Conservation (phyloP, 163 green algal genomes). For the Chloroidium sp. region DNA sequence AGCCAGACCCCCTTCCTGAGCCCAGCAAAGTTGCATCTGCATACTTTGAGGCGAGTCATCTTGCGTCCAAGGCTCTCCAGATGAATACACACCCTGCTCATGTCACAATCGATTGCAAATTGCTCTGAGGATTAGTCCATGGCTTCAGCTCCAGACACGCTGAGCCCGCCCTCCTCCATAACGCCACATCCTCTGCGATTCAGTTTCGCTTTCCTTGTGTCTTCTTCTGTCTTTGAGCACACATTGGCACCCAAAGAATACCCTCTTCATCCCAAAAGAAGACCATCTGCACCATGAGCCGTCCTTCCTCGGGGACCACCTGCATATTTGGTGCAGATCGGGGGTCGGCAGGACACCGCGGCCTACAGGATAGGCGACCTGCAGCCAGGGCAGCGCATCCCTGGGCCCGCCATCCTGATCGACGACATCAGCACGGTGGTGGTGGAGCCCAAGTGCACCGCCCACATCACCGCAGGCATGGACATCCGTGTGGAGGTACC, state of each 20-base stretch:
- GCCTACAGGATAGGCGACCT: conserved; percentile 59
- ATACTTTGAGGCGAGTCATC: conserved; percentile 58
- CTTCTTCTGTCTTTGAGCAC: too few species aligned
- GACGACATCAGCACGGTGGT: conserved; percentile 80
- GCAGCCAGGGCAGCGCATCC: conserved; percentile 39
- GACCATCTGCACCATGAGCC: too few species aligned
- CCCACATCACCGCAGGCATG: conserved; percentile 50
- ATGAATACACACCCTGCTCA: too few species aligned
- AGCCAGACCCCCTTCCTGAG: conserved; percentile 26
- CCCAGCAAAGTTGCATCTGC: conserved; percentile 17
- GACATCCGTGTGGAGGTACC: conserved; percentile 66
- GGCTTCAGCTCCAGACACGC: too few species aligned
- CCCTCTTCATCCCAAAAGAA: too few species aligned
- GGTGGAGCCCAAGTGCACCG: conserved; percentile 70
- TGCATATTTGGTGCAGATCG: conserved; percentile 6
- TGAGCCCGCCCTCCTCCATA: too few species aligned
- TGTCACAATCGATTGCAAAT: too few species aligned
- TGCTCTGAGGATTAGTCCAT: too few species aligned
- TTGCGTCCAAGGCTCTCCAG: too few species aligned
- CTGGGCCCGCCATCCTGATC: conserved; percentile 76
- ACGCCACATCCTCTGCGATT: too few species aligned
- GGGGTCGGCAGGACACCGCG: conserved; percentile 54
- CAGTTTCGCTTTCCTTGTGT: too few species aligned
- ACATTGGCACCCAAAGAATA: too few species aligned
- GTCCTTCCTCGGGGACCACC: background rate